Base-by-base conservation (phyloP, 768 basidiomycete genomes). In the Boletus rufocinnamomeus region DNA sequence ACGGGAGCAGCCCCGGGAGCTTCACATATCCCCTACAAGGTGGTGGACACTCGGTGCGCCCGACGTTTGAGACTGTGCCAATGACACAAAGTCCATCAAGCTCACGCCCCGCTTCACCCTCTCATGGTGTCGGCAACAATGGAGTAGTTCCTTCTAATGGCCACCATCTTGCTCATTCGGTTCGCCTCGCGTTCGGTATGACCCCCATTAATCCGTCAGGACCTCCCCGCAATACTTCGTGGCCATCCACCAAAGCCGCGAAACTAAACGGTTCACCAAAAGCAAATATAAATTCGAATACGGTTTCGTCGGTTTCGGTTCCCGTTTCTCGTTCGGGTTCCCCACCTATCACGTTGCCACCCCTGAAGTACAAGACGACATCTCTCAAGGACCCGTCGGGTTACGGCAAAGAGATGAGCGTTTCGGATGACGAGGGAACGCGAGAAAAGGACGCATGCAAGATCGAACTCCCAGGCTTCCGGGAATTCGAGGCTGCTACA, bases 131-230 rank as follows among this genome's bases (percentile, higher is more conserved):
- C 45, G 43, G 43, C 61, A 71, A 54, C 67, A 72, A 67, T 52
- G 71, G 67, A 40, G 41, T 62, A 49, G 50, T 58, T 55, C 13
- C 69, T 25, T 63, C 70, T 30, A 76, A 75, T 40, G 82, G 86
- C 58, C 81, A 84, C 58, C 85, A 90, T 67, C 82, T 95, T 38
- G 91, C 90, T 5, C 89, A 92, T 67, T 91, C 88, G 1, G 88
- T 96, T 25, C 85, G 91, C 40, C 79, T 87, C 34, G 94, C 93
- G 49, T 97, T 97, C 63, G 92, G 90, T 4, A 95, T 95, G 91
- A 94, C 93, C 7, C 92, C 91, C 0, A 92, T 93, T 40, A 81
- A 82, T 52, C 59, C 68, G 21, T 58, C 63, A 8, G 66, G 61
- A 30, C 62, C 70, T 4, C 73, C 76, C 40, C 72, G 74, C 35